Evolutionary conservation across 169 alveolate genomes (phyloP), one percentile per base, ranked within the genome.

Genomic region (Eimeria maxima): DNA sequence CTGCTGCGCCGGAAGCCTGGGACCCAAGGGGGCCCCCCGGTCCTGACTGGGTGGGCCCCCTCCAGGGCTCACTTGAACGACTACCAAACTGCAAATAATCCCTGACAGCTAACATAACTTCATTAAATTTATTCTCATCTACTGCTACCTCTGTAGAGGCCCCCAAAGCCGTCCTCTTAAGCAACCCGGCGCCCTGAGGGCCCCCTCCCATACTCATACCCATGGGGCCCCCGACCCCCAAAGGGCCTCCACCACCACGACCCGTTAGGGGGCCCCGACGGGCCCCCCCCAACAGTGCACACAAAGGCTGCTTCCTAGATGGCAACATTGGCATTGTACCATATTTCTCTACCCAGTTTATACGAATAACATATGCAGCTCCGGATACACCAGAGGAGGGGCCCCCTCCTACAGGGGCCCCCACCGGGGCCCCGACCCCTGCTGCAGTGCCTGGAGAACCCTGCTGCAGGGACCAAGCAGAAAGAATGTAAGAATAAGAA

Each of bases 261-360:
- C 6, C 6, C 13, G 83, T 6, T 10, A 80, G 90, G 93, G 74
- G 44, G 4, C 78, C 69, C 73, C 90, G 6, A 8, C 96, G 89
- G 71, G 57, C 29, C 7, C 67, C 94, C 67, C 93, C 93, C 71
- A 95, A 83, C 74, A 95, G 57, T 7, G 67, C 81, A 69, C 96
- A 83, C 60, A 95, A 95, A 16, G 96, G 96, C 76, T 95, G 96
- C 44, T 95, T 95, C 10, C 96, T 65, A 11, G 95, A 69, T 14
- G 96, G 96, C 55, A 95, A 90, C 96, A 95, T 95, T 29, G 96
- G 96, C 96, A 95, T 83, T 1, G 81, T 44, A 18, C 69, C 95
- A 71, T 83, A 95, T 53, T 95, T 86, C n/a, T 65, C 95, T 24
- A 42, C 45, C 96, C 96, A 95, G 63, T 89, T 84, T 8, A 95